Conservation (phyloP, 345 rosid genomes). For the Alliaria petiolata region DNA sequence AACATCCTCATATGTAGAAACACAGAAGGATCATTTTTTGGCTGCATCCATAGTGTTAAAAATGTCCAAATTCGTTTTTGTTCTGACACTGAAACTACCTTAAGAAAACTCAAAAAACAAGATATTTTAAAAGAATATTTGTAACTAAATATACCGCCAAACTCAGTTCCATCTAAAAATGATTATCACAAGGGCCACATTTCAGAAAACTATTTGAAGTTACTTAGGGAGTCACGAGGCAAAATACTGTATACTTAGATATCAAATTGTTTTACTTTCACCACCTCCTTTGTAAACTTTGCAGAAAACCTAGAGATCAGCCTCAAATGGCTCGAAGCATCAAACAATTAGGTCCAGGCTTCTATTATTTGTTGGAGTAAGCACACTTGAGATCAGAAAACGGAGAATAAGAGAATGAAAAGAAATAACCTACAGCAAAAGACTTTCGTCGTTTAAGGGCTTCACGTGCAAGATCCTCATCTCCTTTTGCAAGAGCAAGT, state of each 20-base stretch:
- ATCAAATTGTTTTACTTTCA: not conserved
- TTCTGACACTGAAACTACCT: not conserved
- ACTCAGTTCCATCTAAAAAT: not conserved
- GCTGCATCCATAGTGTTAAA: not conserved
- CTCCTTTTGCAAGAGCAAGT: constrained; percentile 72
- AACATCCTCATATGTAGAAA: constrained; percentile 9
- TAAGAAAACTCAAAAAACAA: not conserved
- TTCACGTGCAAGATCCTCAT: constrained; percentile 79
- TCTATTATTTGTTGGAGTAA: not conserved
- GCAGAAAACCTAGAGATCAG: not conserved
- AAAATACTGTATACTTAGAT: not conserved
- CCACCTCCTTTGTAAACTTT: not conserved
- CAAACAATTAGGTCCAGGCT: not conserved
- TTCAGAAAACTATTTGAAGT: not conserved
- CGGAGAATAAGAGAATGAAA: not conserved
- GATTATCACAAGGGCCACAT: not conserved
- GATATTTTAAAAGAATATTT: not conserved
- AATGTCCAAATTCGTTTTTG: not conserved
- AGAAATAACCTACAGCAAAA: constrained; percentile 50
- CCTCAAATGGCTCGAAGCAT: not conserved
- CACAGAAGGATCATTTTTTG: not conserved
- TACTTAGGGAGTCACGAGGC: not conserved
- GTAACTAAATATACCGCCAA: not conserved
- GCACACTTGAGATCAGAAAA: not conserved
- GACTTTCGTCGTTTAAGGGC: constrained; percentile 73